Conservation (phyloP, 208 protist genomes). For the Leishmania tarentolae region DNA sequence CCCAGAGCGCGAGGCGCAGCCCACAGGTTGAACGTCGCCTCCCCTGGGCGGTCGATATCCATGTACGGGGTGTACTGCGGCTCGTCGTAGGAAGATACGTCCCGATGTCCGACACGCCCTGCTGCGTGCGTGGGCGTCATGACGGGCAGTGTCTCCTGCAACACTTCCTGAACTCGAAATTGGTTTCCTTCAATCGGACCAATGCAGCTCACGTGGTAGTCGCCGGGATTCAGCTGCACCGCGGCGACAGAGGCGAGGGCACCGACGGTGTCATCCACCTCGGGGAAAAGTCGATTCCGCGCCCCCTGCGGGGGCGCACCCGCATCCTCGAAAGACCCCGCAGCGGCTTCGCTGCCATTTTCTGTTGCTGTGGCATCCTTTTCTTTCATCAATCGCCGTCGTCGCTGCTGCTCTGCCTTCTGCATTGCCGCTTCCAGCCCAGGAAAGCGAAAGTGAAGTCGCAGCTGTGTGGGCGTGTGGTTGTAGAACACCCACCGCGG, state of each 20-base stretch:
- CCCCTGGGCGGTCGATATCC: conserved; percentile 59
- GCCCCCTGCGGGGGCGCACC: conserved; percentile 1
- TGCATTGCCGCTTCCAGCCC: conserved; percentile 28
- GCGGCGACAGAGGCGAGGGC: conserved; percentile 40
- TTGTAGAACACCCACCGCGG: conserved; percentile 83
- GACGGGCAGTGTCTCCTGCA: conserved; percentile 62
- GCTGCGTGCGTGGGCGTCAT: conserved; percentile 37
- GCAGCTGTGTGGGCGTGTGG: conserved; percentile 62
- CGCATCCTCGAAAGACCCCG: neutral
- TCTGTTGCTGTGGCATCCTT: neutral
- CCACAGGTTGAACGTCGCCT: conserved; percentile 80
- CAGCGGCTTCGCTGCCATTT: neutral
- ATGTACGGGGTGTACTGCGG: conserved; percentile 60
- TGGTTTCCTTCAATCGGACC: conserved; percentile 63
- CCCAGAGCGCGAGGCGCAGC: conserved; percentile 43
- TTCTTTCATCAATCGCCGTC: conserved; percentile 19
- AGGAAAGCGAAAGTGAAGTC: conserved; percentile 59
- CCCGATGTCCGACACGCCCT: conserved; percentile 34
- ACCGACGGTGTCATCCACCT: conserved; percentile 31
- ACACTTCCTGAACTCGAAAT: conserved; percentile 57
- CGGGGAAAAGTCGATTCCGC: conserved; percentile 4
- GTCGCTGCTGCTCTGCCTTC: conserved; percentile 28
- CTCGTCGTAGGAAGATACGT: conserved; percentile 63
- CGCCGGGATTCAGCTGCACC: conserved; percentile 64
- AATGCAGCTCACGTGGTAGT: conserved; percentile 82